Evolutionary conservation across 1,139 yeast genomes (phyloP), one percentile per base, ranked within the genome.

Genomic region (Taphrina confusa): DNA sequence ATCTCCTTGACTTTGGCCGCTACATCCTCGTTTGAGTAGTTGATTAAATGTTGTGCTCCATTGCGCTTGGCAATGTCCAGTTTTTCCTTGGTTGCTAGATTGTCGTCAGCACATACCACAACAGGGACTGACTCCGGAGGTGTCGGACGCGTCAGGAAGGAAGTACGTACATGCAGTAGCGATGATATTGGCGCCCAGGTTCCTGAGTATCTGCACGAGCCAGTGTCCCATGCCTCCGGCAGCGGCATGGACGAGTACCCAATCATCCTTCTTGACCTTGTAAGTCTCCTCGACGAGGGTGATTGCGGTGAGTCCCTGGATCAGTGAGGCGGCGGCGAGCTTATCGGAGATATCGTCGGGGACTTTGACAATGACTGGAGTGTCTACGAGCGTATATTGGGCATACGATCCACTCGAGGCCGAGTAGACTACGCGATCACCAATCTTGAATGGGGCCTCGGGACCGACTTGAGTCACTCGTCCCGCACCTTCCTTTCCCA

Each of bases 171-270:
- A 87, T 2, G 95, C 92, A 40, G 87, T 77, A 1, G 94, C 96
- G 73, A 91, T 89, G 52, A 84, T 91, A 64, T 81, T 83, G 2
- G 89, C 96, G 25, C 95, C 95, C 57, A 76, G 76, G 27, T 72
- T 73, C 33, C 78, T 70, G 57, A 84, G 74, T 72, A 89, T 74
- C 72, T 89, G 96, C 46, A 78, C 77, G 60, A 88, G 72, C 14
- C 87, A 67, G 58, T 81, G 78, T 1, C 97, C 97, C 56, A 87
- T 92, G 61, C 97, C 96, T 55, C 97, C 97, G 6, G 96, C 96
- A 16, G 96, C 96, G 1, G 97, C 97, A 77, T 91, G 89, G 34
- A 88, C 83, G 58, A 90, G 76, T 42, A 85, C 79, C 66, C 73
- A 79, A 64, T 91, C 96, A 57, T 82, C 90, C 69, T 78, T 76